Evolutionary conservation across 2,329 filamentous ascomycete species (phyloP), one percentile per base, ranked within the genome.

Genomic region (Chlorencoelia australis): DNA sequence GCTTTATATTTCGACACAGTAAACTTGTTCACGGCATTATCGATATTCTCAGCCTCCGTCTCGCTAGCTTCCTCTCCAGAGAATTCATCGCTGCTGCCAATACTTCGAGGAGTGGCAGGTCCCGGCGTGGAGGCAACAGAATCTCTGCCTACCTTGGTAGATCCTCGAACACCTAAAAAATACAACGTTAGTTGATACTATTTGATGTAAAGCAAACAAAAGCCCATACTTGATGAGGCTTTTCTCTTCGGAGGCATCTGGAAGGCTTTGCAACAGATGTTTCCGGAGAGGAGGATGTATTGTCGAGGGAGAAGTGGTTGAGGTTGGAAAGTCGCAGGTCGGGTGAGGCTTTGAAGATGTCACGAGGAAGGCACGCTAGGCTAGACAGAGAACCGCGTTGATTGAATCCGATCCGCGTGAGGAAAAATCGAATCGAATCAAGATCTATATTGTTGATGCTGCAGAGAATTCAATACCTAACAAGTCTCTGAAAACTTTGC

Each of bases 171-270:
- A 49, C 61, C 64, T 55, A 50, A 42, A 56, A n/a, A n/a, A n/a
- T n/a, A n/a, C 53, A 40, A 40, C 41, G 57, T 60, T 50, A 60
- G 57, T 58, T 37, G 53, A 42, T 35, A 48, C 46, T 37, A 39
- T 31, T 36, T 42, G 27, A 30, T 33, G 30, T 47, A 42, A 34
- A 53, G 48, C 45, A 51, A 44, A 40, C 14, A 38, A 44, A 49
- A 47, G 47, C 47, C 39, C 59, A 59, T 65, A 68, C 66, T 65
- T 35, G 65, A 62, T 47, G 64, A 52, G 42, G 79, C 79, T 64
- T 85, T 85, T 55, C 80, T 71, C 63, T 86, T 86, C 13, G 70
- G 66, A 45, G 80, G 73, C 81, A 86, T 85, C 40, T 47, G 56
- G 41, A 45, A 35, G 33, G 35, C 40, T 43, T 35, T 40, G 50